These are phyloP conservation scores for Amaranthus cruentus DNA, from an alignment of 148 eudicot species.

Conservation along the genomic window DNA sequence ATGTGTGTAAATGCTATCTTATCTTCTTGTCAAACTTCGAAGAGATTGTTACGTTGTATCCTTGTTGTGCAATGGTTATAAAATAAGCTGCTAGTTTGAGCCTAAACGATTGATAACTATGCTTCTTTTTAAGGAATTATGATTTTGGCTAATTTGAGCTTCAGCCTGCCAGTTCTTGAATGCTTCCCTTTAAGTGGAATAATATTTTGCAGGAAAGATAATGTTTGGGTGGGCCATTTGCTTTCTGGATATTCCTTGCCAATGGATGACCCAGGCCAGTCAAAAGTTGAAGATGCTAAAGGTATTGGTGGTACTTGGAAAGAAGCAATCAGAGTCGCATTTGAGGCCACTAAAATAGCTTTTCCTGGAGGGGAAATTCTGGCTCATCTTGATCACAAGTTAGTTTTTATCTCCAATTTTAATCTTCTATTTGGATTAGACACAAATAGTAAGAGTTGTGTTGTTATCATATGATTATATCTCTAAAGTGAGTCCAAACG, in stretches of 20 bases:
- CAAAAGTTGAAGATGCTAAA: constrained; percentile 41
- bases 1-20: not conserved
- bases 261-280: constrained; percentile 74
- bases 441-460: not conserved
- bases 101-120: not conserved
- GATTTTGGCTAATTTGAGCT: not conserved
- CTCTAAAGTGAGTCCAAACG: not conserved
- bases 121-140: not conserved
- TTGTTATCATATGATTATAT: not conserved
- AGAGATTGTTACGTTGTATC: not conserved
- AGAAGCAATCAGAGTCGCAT: constrained; percentile 57
- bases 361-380: constrained; percentile 59
- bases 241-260: constrained; percentile 88
- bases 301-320: constrained; percentile 81
- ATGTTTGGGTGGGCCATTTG: constrained; percentile 85
- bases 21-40: not conserved
- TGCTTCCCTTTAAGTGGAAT: constrained; percentile 7
- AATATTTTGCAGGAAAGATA: constrained; percentile 49
- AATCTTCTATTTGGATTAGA: not conserved
- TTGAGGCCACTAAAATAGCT: constrained; percentile 53
- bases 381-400: constrained; percentile 75
- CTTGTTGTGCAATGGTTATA: not conserved
- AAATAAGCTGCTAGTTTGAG: no score
- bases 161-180: not conserved
- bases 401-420: constrained; percentile 14